Evolutionary conservation across 2,329 filamentous ascomycete genomes (phyloP), one percentile per base, ranked within the genome.

Genomic region (Graphilbum sp.): DNA sequence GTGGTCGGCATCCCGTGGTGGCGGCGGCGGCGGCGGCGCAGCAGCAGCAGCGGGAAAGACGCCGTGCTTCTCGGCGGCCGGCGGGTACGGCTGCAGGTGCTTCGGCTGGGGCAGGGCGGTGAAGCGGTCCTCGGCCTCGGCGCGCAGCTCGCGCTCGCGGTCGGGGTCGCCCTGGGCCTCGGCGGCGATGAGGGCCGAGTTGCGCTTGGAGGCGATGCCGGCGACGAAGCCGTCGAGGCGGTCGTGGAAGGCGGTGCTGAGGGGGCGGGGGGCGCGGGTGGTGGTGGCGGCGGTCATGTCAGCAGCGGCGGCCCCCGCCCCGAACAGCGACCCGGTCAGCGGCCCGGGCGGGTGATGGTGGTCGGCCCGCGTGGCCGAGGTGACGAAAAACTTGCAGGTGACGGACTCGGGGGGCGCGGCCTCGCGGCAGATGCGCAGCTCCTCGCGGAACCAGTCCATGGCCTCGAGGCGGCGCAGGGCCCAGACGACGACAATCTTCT

Each of bases 401-500:
- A 95, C 82, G 23, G 82, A 80, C 52, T 90, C 84, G 0, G 83
- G 81, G 2, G 88, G 88, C 10, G 88, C 87, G 36, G 76, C 79
- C 56, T 95, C 84, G 49, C 85, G 74, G 59, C 88, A 94, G 50
- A 95, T 93, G 35, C 86, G 74, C 41, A 95, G 66, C 56, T 95
- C 88, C 58, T 95, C 87, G 46, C 84, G 82, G 66, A 95, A 96
- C 88, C 88, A 96, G 54, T 95, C 85, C 76, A 96, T 85, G 1
- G 85, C 84, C 56, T 95, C 88, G 13, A 90, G 75, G 40, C 82
- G 75, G 58, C 90, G 93, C 47, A 95, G 64, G 5, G 87, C 77
- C 88, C 88, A 96, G n/a, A 96, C 73, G 1, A 96, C 83, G 15
- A 90, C 79, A 5, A 96, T 79, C 46, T 79, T 83, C 54, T 81